Conservation (phyloP, 164 flowering plant species). For the Buxus sempervirens region DNA sequence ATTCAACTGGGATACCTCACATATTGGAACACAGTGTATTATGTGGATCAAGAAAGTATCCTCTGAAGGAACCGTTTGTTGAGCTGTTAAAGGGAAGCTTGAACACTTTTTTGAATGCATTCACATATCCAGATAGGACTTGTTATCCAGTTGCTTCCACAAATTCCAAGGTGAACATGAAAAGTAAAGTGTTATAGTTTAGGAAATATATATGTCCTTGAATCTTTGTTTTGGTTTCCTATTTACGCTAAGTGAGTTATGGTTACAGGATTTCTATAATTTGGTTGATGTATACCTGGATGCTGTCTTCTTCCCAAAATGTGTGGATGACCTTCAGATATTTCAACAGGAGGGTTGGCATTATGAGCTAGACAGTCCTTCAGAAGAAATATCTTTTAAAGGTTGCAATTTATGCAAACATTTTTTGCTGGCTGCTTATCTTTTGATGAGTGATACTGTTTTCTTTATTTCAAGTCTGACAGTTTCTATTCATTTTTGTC, state of each 20-base stretch:
- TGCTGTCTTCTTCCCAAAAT: constrained; percentile 97
- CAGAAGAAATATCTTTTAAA: constrained; percentile 87
- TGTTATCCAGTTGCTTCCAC: constrained; percentile 99
- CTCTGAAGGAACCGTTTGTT: constrained; percentile 97
- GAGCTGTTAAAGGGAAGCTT: constrained; percentile 92
- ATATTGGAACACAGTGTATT: constrained; percentile 95
- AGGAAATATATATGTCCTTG: background rate
- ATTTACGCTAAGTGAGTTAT: constrained; percentile 4
- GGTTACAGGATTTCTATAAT: constrained; percentile 89
- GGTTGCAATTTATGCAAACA: constrained; percentile 34
- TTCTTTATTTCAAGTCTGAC: no score
- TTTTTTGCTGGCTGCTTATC: background rate
- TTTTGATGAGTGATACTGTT: no score
- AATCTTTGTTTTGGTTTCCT: constrained; percentile 3
- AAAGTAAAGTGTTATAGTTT: background rate
- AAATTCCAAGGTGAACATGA: constrained; percentile 67
- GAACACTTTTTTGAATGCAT: constrained; percentile 92
- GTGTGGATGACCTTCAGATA: constrained; percentile 81
- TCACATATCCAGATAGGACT: constrained; percentile 98
- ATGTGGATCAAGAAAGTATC: constrained; percentile 98
- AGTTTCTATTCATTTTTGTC: no score
- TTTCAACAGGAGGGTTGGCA: constrained; percentile 99
- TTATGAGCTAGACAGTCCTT: constrained; percentile 83
- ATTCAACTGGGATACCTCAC: constrained; percentile 98
- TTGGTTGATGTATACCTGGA: constrained; percentile 95